Base-by-base conservation (phyloP, 257 asterid genomes). In the Solanum piurae region DNA sequence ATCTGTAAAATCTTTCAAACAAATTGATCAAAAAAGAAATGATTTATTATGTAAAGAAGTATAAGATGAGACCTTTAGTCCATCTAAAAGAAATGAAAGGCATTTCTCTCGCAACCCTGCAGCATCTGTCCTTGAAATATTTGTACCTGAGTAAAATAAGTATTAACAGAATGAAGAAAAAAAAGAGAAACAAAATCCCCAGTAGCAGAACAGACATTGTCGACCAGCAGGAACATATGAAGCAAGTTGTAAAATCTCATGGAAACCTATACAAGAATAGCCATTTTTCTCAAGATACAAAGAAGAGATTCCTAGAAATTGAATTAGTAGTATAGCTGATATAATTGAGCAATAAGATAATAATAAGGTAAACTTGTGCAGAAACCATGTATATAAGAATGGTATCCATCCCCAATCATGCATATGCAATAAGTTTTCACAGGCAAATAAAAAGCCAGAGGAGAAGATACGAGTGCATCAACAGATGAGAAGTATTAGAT, bases 111-210 rank as follows among this genome's bases (percentile, higher is more conserved):
- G 93, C 92, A 95, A 88, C 87, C 92, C 92, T 68, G 94, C 93
- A 37, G 99, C 98, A 83, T 94, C 99, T 88, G 27, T 90, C 93
- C 92, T 93, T 87, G 99, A 93, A 84, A 95, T 92, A 92, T 87
- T 90, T 88, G 98, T 92, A 90, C 99, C 99, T 96, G 90, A 87
- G 85, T 74, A 88, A 44, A 89, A 55, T 31, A 83, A 86, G 86
- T 80, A 84, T 42, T 44, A 86, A 71, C 72, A 83, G 40, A 84
- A 85, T 46, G 38, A 83, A 83, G 33, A 68, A n/a, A 27, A 27
- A 69, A 90, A 42, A 83, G 34, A 37, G 82, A 80, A 80, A 49
- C 18, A 80, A 49, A 49, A 80, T 27, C 68, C 68, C 89, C 46
- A 21, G 46, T 25, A 87, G 79, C 69, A 68, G 13, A 14, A 21